These are phyloP conservation scores for Halophytophthora batemanensis DNA, from an alignment of 352 stramenopile species.

Conservation along the genomic window DNA sequence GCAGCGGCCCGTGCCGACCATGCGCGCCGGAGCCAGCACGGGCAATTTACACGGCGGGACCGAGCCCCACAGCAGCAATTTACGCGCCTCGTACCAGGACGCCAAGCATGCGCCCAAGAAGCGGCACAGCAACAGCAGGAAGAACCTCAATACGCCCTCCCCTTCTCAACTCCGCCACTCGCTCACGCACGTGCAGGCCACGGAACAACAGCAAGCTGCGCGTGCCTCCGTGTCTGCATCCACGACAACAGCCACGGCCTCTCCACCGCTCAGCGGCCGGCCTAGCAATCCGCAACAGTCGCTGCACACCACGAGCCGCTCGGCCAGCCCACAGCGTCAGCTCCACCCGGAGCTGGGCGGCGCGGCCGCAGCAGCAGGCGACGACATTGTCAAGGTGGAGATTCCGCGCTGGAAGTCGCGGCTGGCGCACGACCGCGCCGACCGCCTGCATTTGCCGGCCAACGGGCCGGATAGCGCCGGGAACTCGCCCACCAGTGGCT, in stretches of 20 bases:
- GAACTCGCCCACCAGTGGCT: slow-evolving; percentile 27
- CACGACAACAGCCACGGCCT: slow-evolving; percentile 24
- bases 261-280: slow-evolving; percentile 17
- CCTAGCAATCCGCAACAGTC: slow-evolving; percentile 19
- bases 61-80: slow-evolving; percentile 3
- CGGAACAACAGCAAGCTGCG: slow-evolving; percentile 16
- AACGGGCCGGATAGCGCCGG: slow-evolving; percentile 25
- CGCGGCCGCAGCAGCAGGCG: slow-evolving; percentile 23
- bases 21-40: no score
- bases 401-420: slow-evolving; percentile 64
- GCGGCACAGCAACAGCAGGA: slow-evolving; percentile 31
- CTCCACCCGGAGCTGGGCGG: slow-evolving; percentile 32
- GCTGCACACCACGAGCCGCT: slow-evolving; percentile 21
- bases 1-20: slow-evolving; percentile 28
- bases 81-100: slow-evolving; percentile 40
- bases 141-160: slow-evolving; percentile 5
- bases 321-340: slow-evolving; percentile 27
- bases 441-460: slow-evolving; percentile 25
- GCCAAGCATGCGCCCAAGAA: slow-evolving; percentile 20
- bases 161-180: slow-evolving; percentile 37
- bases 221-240: slow-evolving; percentile 27
- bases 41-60: slow-evolving; percentile 1
- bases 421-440: slow-evolving; percentile 50
- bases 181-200: slow-evolving; percentile 39
- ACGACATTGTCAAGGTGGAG: slow-evolving; percentile 73